Base-by-base conservation (phyloP, 2,329 filamentous ascomycete genomes). In the Neonectria faginata region DNA sequence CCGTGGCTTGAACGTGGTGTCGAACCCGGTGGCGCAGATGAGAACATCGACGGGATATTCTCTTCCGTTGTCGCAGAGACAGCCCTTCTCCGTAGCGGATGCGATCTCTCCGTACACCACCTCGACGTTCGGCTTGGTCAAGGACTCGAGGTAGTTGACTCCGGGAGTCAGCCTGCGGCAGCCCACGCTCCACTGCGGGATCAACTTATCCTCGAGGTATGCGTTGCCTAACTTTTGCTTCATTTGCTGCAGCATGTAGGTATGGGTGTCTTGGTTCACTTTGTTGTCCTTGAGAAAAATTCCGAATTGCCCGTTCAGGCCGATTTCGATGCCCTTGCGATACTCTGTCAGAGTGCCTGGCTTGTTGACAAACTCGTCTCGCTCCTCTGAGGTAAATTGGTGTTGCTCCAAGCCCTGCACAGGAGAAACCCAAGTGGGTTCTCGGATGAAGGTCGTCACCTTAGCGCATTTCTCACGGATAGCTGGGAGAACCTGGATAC, bases 11-110 rank as follows among this genome's bases (percentile, higher is more conserved):
- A 86, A 87, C 1, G 83, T 85, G 5, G 82, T 82, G 68, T 88
- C 82, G 69, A 87, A 88, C 1, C 86, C 85, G 0, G 85, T 88
- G n/a, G 86, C 86, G 64, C 85, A 87, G 52, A 89, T 79, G 22
- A 89, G 82, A 12, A 81, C 80, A 69, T 89, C 88, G 14, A 86
- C 81, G 36, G 84, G 78, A 56, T 85, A 73, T n/a, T 83, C 74
- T 39, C 81, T 72, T n/a, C 84, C 85, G 4, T 81, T 81, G 1
- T 77, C 78, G 78, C 33, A 87, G 77, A 72, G 83, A 75, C 53
- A 88, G 75, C 14, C 86, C 82, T n/a, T 74, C 3, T 80, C 78
- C 5, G 81, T 82, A 22, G 85, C 64, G 10, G 65, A 64, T 2
- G 60, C 69, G 52, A 82, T 77, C 11, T 76, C 74, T 27, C 74